Evolutionary conservation across 306 rosid genomes (phyloP).

Genomic region (Prinsepia uniflora): DNA sequence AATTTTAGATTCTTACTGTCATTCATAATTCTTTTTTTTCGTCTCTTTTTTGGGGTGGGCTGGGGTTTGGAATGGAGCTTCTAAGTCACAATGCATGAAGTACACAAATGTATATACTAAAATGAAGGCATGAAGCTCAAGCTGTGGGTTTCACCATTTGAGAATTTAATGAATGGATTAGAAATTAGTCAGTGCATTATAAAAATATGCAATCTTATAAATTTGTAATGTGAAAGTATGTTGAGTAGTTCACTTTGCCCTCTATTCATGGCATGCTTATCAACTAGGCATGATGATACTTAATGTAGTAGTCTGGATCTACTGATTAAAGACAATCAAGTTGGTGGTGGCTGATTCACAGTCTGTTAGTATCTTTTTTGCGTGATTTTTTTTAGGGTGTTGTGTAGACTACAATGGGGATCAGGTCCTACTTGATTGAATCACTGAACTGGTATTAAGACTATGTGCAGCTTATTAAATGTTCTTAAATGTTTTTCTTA

Average conservation of each 20-base stretch:
- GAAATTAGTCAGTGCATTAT: too few species aligned
- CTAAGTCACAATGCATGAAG: not conserved
- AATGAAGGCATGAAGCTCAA: not conserved
- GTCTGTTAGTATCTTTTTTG: not conserved
- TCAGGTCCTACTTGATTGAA: not conserved
- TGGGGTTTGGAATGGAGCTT: too few species aligned
- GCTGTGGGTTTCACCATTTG: not conserved
- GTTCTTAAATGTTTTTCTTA: not conserved
- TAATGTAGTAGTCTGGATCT: not conserved
- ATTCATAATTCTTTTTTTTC: not conserved
- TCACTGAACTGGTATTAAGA: not conserved
- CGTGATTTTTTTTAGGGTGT: not conserved
- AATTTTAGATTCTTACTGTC: not conserved
- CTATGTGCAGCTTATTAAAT: not conserved
- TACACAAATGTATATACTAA: not conserved
- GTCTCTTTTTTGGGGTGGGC: not conserved
- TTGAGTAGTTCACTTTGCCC: not conserved
- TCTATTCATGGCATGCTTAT: not conserved
- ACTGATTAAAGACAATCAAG: not conserved
- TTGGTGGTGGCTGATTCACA: not conserved
- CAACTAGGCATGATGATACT: not conserved
- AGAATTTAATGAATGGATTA: not conserved
- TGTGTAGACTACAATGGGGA: not conserved
- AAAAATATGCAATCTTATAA: too few species aligned
- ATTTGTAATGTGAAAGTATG: not conserved